These are phyloP conservation scores for Hanseniaspora thailandica DNA, from an alignment of 805 yeast genomes.

Conservation along the genomic window DNA sequence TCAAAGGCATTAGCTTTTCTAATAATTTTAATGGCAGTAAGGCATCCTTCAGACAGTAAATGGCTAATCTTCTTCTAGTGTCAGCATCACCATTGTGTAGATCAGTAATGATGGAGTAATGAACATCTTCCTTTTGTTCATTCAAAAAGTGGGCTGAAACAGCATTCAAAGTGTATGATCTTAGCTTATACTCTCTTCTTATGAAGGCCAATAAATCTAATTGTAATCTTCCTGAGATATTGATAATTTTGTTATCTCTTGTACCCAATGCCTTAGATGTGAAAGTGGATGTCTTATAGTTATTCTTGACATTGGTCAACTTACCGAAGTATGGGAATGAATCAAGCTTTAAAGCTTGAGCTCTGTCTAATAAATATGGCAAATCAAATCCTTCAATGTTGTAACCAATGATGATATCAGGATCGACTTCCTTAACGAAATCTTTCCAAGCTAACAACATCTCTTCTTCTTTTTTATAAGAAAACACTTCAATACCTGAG, in stretches of 20 bases:
- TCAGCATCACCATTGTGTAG: constrained; percentile 86
- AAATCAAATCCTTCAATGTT: constrained; percentile 90
- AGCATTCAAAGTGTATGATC: constrained; percentile 89
- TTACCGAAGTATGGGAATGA: constrained; percentile 84
- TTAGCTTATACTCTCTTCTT: constrained; percentile 86
- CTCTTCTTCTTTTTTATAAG: constrained; percentile 61
- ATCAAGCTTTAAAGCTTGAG: constrained; percentile 51
- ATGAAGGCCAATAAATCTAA: constrained; percentile 83
- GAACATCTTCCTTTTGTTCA: constrained; percentile 97
- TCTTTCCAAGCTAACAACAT: constrained; percentile 81
- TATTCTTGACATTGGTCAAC: constrained; percentile 54
- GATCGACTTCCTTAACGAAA: constrained; percentile 73
- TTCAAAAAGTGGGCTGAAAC: constrained; percentile 88
- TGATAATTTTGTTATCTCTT: constrained; percentile 78
- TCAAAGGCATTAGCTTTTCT: constrained; percentile 90
- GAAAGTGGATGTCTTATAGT: constrained; percentile 67
- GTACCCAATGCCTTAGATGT: constrained; percentile 95
- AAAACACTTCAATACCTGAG: constrained; percentile 82
- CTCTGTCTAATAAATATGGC: constrained; percentile 84
- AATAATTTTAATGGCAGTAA: constrained; percentile 75
- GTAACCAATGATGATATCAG: constrained; percentile 94
- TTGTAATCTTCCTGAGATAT: constrained; percentile 93
- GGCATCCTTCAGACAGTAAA: constrained; percentile 93
- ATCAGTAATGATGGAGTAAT: constrained; percentile 89
- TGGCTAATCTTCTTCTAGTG: constrained; percentile 89